Evolutionary conservation across 2,329 filamentous ascomycete genomes (phyloP).

Genomic region (Rutstroemia sydowiana): DNA sequence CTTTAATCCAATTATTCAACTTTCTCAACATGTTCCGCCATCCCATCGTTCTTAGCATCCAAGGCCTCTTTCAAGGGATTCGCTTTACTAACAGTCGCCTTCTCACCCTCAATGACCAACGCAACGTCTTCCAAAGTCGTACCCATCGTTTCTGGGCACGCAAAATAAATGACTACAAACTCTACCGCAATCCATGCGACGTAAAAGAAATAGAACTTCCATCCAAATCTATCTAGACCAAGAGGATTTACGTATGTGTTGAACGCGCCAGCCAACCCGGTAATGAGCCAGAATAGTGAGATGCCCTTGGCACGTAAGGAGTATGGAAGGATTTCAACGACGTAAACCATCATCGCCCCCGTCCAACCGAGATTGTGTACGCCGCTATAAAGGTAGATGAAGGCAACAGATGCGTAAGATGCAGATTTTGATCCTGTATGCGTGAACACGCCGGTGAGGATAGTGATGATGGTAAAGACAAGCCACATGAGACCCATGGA

Average conservation of each 20-base stretch:
- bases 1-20: not conserved
- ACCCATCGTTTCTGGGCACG: conserved; percentile 29
- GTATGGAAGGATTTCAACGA: conserved; percentile 36
- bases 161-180: conserved; percentile 54
- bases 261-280: conserved; percentile 29
- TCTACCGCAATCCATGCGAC: conserved; percentile 51
- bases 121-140: conserved; percentile 28
- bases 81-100: conserved; percentile 32
- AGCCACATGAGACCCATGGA: conserved; percentile 24
- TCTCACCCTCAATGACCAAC: conserved; percentile 60
- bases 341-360: conserved; percentile 39
- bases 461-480: conserved; percentile 28
- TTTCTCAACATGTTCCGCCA: conserved; percentile 7
- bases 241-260: conserved; percentile 37
- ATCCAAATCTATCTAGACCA: conserved; percentile 35
- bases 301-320: conserved; percentile 33
- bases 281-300: conserved; percentile 36
- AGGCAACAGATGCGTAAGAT: conserved; percentile 30
- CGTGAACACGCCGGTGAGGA: conserved; percentile 17
- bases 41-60: conserved; percentile 12
- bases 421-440: conserved; percentile 18
- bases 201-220: conserved; percentile 33
- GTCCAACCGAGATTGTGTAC: conserved; percentile 48
- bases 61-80: conserved; percentile 9
- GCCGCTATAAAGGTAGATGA: conserved; percentile 38